phyloP scores from a whole-genome alignment of 495 filamentous ascomycete species.

The Neurospora terricola region DNA sequence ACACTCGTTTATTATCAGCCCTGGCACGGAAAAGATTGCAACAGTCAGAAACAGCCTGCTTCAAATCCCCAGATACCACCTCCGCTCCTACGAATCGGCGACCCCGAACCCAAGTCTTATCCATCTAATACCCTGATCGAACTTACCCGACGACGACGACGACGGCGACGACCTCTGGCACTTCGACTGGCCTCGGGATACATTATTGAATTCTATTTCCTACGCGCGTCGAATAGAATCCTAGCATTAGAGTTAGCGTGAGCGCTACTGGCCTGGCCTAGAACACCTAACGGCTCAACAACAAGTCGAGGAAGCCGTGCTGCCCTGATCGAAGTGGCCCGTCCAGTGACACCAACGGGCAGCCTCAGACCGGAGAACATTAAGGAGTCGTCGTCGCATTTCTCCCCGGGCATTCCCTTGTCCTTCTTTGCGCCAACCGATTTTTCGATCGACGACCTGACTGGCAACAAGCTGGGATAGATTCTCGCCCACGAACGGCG shows the following conservation, averaged over 20 bases:
- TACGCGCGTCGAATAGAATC: neutral
- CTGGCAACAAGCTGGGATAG: neutral
- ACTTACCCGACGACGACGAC: neutral
- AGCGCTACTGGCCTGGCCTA: neutral
- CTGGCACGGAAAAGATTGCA: neutral
- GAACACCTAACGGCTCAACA: neutral
- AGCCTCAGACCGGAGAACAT: neutral
- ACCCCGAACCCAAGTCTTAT: neutral
- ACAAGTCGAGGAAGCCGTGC: neutral
- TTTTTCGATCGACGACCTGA: neutral
- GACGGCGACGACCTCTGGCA: neutral
- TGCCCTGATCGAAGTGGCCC: neutral
- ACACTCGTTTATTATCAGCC: neutral
- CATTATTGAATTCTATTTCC: neutral
- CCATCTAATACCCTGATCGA: neutral
- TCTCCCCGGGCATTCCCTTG: neutral
- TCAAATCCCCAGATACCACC: neutral
- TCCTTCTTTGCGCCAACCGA: neutral
- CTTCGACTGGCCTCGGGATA: neutral
- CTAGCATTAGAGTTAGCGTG: neutral
- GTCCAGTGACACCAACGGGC: neutral
- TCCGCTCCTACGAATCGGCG: neutral
- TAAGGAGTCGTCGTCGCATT: neutral
- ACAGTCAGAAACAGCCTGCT: neutral
- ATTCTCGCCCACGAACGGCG: conserved; percentile 3